Evolutionary conservation across 2,329 filamentous ascomycete genomes (phyloP).

Genomic region (Diaporthe helianthi): DNA sequence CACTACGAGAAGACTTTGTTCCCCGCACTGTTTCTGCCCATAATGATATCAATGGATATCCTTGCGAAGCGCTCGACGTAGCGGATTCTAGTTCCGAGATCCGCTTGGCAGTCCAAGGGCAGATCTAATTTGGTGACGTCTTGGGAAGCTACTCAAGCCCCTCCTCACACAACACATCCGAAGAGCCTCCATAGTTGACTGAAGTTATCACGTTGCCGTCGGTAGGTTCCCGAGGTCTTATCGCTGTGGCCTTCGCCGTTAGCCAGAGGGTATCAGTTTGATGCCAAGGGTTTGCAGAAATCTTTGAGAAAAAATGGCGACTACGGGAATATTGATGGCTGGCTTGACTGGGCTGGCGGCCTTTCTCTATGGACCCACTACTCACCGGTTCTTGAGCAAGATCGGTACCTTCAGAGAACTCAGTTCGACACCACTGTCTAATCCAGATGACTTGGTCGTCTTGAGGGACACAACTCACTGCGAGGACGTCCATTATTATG

Average conservation of each 20-base stretch:
- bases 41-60: neutral
- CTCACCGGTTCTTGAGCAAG: conserved; percentile 27
- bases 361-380: conserved; percentile 30
- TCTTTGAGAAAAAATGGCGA: conserved; percentile 20
- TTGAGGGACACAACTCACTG: conserved; percentile 63
- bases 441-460: conserved; percentile 43
- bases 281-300: neutral
- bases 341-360: conserved; percentile 28
- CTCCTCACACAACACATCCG: conserved; percentile 2
- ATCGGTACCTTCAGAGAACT: conserved; percentile 25
- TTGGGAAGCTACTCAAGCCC: neutral
- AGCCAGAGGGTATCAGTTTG: neutral
- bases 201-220: neutral
- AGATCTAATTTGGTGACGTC: conserved; percentile 6
- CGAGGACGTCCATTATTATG: conserved; percentile 66
- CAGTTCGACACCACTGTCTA: conserved; percentile 16
- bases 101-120: neutral
- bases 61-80: neutral
- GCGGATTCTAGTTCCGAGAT: neutral
- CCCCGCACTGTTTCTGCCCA: neutral
- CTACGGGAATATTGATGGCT: conserved; percentile 23
- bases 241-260: neutral
- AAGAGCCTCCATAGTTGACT: neutral
- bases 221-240: neutral
- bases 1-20: too few species aligned